Base-by-base conservation (phyloP, 345 rosid species). In the Sonneratia caseolaris region DNA sequence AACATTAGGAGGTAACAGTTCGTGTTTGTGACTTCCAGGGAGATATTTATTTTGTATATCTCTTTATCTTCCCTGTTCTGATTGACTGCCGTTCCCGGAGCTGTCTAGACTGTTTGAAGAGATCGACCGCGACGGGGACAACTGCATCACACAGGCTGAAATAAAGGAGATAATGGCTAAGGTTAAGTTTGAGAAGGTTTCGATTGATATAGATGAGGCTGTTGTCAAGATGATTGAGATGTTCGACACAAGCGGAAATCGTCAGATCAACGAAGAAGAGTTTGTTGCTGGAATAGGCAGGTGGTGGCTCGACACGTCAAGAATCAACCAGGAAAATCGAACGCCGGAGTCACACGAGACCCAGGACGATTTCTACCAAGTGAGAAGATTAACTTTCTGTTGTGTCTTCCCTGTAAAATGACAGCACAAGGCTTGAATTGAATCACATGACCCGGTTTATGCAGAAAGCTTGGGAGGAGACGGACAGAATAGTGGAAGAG, bases 381-480 rank as follows among this genome's bases (percentile, higher is more conserved):
- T 73, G 68, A 76, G 64, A 7, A 37, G 35, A 40, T 38, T 27
- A 18, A 5, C 18, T 37, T 8, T 45, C 35, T 2, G 24, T 22
- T 5, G 43, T 37, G 8, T 5, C 45, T 57, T 38, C 15, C 7
- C 15, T 43, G 42, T 7, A 19, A 12, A 42, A n/a, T 40, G 65
- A 45, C 51, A 57, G 7, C 4, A 14, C 59, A 32, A 22, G 32
- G 32, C 32, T 27, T 27, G 1, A 14, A 0, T 16, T 13, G 12
- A 45, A 71, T 37, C 19, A 38, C 15, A 38, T 36, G 64, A 32
- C 59, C 7, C 35, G 56, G 32, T 40, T 61, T 4, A 38, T 24
- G 43, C 62, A 70, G 79, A 64, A 21, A 76, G 32, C 77, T 48
- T 73, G 77, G 79, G 71, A 79, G 74, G 75, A 79, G 70, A 73